Base-by-base conservation (phyloP, 2,329 filamentous ascomycete species). In the Orbilia quercus region DNA sequence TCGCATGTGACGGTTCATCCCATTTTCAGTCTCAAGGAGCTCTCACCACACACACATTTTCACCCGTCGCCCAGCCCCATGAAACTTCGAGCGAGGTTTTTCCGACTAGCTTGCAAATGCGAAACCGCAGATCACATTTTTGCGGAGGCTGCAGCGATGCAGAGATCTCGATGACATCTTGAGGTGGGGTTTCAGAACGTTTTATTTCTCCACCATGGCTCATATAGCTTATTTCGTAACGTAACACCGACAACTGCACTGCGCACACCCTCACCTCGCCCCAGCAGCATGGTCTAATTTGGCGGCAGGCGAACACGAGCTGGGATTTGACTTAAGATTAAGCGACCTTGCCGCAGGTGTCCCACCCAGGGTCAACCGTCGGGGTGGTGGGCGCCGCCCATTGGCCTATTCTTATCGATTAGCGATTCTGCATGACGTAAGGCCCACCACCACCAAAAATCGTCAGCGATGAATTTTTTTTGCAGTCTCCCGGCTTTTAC, bases 291-390 rank as follows among this genome's bases (percentile, higher is more conserved):
- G n/a, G n/a, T n/a, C n/a, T n/a, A n/a, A n/a, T n/a, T n/a, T 45
- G 42, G 40, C 55, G 55, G 40, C 40, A 60, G 55, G 22, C 22
- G 34, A 54, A 40, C 50, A 20, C 31, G 31, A 45, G 53, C 67
- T 58, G 45, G 58, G 67, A 9, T 55, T 58, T 34, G 34, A 62
- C 59, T 64, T 58, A 64, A 59, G 59, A 51, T 64, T 72, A 72
- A 72, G 67, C 67, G 67, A 72, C 66, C 57, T 65, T 72, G 59
- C 67, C 67, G 67, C 67, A 72, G 66, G 44, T 25, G 58, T 53
- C 58, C 60, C 50, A 55, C 60, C 60, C 50, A 65, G 55, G 60
- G 50, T 42, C 11, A 40, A 7, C 12, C 18, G 50, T 18, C 22
- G 34, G 38, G 64, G 64, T 62, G 38, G 55, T 48, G 18, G 25